Percentiles rank a stretch among this genome's conserved stretches.
Conservation (phyloP, 2,329 filamentous ascomycete genomes). For the Macrophomina phaseolina region DNA sequence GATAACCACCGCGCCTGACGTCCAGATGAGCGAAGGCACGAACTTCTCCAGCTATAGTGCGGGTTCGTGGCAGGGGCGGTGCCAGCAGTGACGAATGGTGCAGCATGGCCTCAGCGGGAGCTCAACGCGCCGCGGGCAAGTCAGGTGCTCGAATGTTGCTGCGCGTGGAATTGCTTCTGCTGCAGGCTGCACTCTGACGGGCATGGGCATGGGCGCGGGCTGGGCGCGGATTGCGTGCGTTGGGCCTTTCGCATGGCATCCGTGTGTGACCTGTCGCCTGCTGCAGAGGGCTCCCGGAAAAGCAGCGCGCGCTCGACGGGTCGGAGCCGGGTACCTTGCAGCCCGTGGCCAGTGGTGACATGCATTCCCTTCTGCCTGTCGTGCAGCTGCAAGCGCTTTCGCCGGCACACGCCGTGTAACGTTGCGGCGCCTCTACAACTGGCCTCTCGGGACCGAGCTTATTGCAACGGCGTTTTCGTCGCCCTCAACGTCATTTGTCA, state of each 20-base stretch:
- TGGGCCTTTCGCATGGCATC: constrained; percentile 4
- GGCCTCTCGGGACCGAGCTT: constrained; percentile 16
- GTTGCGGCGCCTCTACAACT: constrained; percentile 5
- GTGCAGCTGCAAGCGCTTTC: constrained; percentile 25
- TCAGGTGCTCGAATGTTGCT: constrained; percentile 17
- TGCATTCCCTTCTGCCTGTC: constrained; percentile 21
- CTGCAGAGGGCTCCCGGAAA: constrained; percentile 4
- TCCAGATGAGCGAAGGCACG: neutral
- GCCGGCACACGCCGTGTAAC: constrained; percentile 9
- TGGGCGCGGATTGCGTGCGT: constrained; percentile 15
- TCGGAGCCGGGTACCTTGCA: constrained; percentile 26
- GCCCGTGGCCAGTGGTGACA: constrained; percentile 16
- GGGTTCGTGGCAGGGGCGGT: neutral
- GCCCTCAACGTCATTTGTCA: constrained; percentile 8
- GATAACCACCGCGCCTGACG: neutral
- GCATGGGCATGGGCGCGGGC: neutral
- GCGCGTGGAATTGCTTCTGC: constrained; percentile 9
- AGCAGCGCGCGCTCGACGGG: constrained; percentile 11
- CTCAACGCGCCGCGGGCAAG: neutral
- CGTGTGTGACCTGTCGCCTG: constrained; percentile 7
- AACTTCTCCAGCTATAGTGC: neutral
- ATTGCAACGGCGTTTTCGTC: constrained; percentile 19
- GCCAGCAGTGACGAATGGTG: neutral
- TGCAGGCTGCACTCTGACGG: constrained; percentile 19
- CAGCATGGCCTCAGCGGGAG: neutral